Percentiles rank a stretch among this genome's conserved stretches.
Conservation (phyloP, 2,329 filamentous ascomycete species). For the Calycina marina region DNA sequence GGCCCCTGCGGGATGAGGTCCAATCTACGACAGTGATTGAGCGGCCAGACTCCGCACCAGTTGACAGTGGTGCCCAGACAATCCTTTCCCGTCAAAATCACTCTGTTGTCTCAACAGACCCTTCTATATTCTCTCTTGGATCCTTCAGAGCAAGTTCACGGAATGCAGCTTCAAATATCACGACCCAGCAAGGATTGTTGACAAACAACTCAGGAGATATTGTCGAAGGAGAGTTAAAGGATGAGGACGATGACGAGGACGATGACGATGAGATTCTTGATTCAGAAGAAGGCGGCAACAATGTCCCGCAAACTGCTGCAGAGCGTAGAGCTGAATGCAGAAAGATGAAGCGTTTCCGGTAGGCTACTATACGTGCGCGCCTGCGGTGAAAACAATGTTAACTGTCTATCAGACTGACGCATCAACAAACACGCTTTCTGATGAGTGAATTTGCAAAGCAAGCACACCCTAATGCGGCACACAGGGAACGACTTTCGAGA, state of each 20-base stretch:
- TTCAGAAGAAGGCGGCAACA: constrained; percentile 23
- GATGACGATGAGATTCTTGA: constrained; percentile 41
- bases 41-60: constrained; percentile 20
- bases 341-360: constrained; percentile 74
- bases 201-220: constrained; percentile 33
- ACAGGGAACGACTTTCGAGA: constrained; percentile 71
- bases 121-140: constrained; percentile 23
- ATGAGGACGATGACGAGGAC: constrained; percentile 27
- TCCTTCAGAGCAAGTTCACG: constrained; percentile 28
- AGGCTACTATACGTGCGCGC: constrained; percentile 14
- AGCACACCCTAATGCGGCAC: constrained; percentile 82
- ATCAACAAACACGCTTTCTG: constrained; percentile 91
- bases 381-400: constrained; percentile 17
- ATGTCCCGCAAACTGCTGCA: constrained; percentile 36
- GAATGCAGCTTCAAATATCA: constrained; percentile 24
- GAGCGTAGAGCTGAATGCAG: constrained; percentile 41
- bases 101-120: constrained; percentile 26
- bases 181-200: constrained; percentile 27
- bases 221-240: constrained; percentile 16
- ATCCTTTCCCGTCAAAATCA: constrained; percentile 26
- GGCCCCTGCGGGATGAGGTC: constrained; percentile 14
- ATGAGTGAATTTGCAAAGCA: constrained; percentile 97
- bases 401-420: constrained; percentile 54
- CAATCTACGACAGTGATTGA: constrained; percentile 15
- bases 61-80: constrained; percentile 11